Evolutionary conservation across 345 rosid species (phyloP).

Genomic region (Erysimum cheiranthoides): DNA sequence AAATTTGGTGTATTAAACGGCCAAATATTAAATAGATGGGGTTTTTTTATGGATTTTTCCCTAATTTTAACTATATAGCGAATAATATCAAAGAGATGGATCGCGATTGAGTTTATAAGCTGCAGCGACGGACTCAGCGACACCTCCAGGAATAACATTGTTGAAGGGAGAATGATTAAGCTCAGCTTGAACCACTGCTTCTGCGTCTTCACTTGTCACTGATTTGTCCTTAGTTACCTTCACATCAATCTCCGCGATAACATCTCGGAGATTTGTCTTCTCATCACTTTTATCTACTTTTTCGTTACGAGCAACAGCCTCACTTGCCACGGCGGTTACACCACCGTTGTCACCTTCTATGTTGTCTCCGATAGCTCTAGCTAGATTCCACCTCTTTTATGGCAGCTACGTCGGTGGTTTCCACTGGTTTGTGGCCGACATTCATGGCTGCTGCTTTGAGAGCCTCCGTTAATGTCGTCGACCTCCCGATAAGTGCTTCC

Average conservation of each 20-base stretch:
- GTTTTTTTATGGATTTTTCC: too few species aligned
- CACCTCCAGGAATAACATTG: conserved; percentile 35
- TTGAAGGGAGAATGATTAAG: conserved; percentile 12
- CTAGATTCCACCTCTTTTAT: conserved; percentile 40
- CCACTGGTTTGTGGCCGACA: conserved; percentile 35
- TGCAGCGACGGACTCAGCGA: conserved; percentile 44
- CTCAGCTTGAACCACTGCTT: conserved; percentile 46
- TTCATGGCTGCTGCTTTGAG: conserved; percentile 44
- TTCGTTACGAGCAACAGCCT: conserved; percentile 35
- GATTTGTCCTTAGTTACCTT: conserved; percentile 22
- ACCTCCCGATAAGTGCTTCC: conserved; percentile 39
- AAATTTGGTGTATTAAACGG: too few species aligned
- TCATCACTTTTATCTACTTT: background rate
- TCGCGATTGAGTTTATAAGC: conserved; percentile 37
- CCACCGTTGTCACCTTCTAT: background rate
- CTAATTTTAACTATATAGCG: too few species aligned
- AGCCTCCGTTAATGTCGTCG: conserved; percentile 43
- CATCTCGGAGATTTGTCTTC: conserved; percentile 21
- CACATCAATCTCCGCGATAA: conserved; percentile 37
- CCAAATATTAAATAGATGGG: too few species aligned
- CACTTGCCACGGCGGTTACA: conserved; percentile 14
- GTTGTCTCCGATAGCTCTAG: conserved; percentile 19
- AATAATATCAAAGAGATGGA: conserved; percentile 17
- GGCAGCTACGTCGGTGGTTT: conserved; percentile 39
- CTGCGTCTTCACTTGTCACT: conserved; percentile 44